Conservation (phyloP, 805 yeast genomes). For the Monosporozyma yasuniensis region DNA sequence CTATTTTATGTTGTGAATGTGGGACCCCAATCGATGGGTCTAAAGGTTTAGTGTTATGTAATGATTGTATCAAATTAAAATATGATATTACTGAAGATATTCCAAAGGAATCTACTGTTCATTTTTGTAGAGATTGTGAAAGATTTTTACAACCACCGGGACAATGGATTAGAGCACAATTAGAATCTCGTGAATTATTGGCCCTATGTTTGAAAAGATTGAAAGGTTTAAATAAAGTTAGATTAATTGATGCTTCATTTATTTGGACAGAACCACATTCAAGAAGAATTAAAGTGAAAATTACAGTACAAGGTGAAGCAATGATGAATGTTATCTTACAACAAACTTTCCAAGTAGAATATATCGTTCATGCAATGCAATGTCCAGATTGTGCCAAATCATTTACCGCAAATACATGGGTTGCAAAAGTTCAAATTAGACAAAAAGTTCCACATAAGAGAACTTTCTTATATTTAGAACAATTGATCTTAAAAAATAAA, state of each 20-base stretch:
- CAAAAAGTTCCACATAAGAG: slow-evolving; percentile 98
- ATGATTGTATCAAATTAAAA: slow-evolving; percentile 88
- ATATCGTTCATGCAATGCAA: slow-evolving; percentile 90
- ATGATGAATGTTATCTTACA: slow-evolving; percentile 84
- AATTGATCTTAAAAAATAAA: slow-evolving; percentile 80
- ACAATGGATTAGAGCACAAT: slow-evolving; percentile 84
- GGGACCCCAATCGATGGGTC: slow-evolving; percentile 98
- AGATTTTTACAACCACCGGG: slow-evolving; percentile 89
- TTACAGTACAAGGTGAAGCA: slow-evolving; percentile 96
- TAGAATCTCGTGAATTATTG: slow-evolving; percentile 85
- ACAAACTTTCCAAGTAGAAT: slow-evolving; percentile 91
- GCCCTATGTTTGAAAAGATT: slow-evolving; percentile 83
- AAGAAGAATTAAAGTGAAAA: slow-evolving; percentile 79
- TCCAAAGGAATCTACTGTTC: slow-evolving; percentile 86
- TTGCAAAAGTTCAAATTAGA: slow-evolving; percentile 93
- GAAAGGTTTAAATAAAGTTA: slow-evolving; percentile 76
- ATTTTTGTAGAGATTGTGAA: slow-evolving; percentile 96
- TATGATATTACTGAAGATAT: slow-evolving; percentile 91
- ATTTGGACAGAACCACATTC: slow-evolving; percentile 99
- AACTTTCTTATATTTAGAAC: slow-evolving; percentile 92
- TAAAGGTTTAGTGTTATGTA: slow-evolving; percentile 85
- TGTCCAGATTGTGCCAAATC: slow-evolving; percentile 98
- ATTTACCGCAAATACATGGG: slow-evolving; percentile 94
- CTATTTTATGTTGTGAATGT: slow-evolving; percentile 95
- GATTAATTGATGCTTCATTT: slow-evolving; percentile 86